Evolutionary conservation across 1,284 basidiomycete species (phyloP).

Genomic region (Ceratobasidium sp.): DNA sequence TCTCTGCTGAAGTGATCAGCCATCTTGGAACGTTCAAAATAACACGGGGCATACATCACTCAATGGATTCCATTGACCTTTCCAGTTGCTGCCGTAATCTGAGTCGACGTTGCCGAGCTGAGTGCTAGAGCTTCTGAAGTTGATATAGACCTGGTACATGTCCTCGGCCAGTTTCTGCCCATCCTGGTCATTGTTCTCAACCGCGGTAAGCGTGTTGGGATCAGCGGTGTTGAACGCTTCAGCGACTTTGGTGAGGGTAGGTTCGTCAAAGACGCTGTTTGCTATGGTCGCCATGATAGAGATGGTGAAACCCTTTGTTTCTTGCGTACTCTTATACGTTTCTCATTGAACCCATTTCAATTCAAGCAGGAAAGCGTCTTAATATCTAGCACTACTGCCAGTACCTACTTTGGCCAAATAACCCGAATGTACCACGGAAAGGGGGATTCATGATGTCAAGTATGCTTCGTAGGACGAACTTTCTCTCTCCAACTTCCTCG

Average conservation of each 20-base stretch:
- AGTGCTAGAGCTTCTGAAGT: constrained; percentile 9
- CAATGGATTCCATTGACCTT: background rate
- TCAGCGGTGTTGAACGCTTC: background rate
- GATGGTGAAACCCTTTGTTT: too few relatives aligned
- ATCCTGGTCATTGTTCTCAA: background rate
- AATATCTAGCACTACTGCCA: too few relatives aligned
- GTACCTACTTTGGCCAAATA: too few relatives aligned
- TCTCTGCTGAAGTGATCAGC: background rate
- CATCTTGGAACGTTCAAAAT: background rate
- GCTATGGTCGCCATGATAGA: too few relatives aligned
- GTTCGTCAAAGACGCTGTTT: too few relatives aligned
- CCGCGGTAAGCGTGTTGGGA: background rate
- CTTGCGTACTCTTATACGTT: too few relatives aligned
- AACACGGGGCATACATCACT: background rate
- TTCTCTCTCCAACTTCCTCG: too few relatives aligned
- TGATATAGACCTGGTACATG: background rate
- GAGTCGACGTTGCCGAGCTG: background rate
- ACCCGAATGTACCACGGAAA: too few relatives aligned
- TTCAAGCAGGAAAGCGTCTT: too few relatives aligned
- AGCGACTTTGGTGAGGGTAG: background rate
- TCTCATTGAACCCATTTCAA: too few relatives aligned
- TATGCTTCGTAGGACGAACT: too few relatives aligned
- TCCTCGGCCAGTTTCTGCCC: constrained; percentile 1
- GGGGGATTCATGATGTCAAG: too few relatives aligned
- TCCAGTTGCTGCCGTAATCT: background rate